Percentiles rank a stretch among this genome's conserved stretches.
These are phyloP conservation scores for Boechera stricta DNA, from an alignment of 345 rosid genomes.

Conservation along the genomic window DNA sequence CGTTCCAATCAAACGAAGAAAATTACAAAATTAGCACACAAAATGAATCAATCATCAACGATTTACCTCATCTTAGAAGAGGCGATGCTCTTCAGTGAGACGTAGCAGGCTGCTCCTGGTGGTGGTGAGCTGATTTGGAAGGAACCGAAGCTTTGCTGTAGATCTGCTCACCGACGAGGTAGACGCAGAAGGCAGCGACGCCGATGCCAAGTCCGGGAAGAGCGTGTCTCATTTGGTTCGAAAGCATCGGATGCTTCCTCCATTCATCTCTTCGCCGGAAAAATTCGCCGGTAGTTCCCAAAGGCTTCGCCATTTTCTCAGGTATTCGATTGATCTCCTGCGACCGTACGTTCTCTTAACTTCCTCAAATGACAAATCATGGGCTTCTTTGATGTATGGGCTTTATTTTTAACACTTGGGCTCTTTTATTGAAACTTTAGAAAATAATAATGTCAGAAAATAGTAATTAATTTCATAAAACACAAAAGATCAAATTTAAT, in stretches of 20 bases:
- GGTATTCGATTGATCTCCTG: slow-evolving; percentile 6
- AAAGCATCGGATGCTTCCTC: slow-evolving; percentile 93
- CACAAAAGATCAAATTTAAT: too few species aligned
- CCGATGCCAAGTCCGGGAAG: slow-evolving; percentile 90
- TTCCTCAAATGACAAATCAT: not conserved
- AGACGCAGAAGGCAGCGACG: slow-evolving; percentile 84
- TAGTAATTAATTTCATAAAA: too few species aligned
- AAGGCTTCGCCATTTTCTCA: slow-evolving; percentile 58
- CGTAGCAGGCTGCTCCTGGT: slow-evolving; percentile 45
- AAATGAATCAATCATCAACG: not conserved
- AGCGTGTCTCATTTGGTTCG: slow-evolving; percentile 84
- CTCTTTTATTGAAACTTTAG: not conserved
- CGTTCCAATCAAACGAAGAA: not conserved
- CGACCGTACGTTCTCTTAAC: not conserved
- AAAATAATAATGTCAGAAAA: not conserved
- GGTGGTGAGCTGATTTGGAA: slow-evolving; percentile 57
- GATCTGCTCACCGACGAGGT: slow-evolving; percentile 92
- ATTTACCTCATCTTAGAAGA: slow-evolving; percentile 15
- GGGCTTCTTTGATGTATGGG: slow-evolving; percentile 17
- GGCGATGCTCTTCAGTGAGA: slow-evolving; percentile 29
- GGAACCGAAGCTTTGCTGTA: slow-evolving; percentile 65
- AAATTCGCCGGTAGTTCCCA: slow-evolving; percentile 89
- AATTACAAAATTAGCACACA: slow-evolving; percentile 1
- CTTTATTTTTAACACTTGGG: slow-evolving; percentile 1
- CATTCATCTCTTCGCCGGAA: slow-evolving; percentile 92